These are phyloP conservation scores for Chimonanthus praecox DNA, from an alignment of 164 flowering plant genomes.

Conservation along the genomic window DNA sequence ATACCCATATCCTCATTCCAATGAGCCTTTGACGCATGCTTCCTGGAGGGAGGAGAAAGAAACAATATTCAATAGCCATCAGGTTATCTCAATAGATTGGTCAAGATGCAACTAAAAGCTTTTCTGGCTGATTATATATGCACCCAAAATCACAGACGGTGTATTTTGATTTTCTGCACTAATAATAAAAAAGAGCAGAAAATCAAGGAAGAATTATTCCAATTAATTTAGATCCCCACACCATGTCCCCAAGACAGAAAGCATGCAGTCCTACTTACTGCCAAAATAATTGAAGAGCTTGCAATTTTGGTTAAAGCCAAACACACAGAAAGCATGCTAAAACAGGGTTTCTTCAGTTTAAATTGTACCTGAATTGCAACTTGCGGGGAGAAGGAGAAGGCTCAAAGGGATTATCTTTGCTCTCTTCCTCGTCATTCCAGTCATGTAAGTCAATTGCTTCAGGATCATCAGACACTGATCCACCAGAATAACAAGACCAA, in stretches of 20 bases:
- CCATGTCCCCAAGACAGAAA: neutral
- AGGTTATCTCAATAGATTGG: neutral
- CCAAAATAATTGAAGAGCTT: neutral
- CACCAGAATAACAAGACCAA: neutral
- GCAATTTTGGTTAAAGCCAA: neutral
- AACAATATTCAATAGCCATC: neutral
- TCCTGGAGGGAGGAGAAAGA: conserved; percentile 27
- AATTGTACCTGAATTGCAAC: neutral
- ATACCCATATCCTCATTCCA: conserved; percentile 64
- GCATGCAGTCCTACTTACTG: neutral
- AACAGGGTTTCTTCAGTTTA: neutral
- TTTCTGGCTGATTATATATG: neutral
- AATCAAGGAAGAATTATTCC: too few relatives aligned
- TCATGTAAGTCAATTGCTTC: neutral
- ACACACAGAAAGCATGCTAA: neutral
- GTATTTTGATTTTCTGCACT: neutral
- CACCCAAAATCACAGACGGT: neutral
- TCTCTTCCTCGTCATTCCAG: neutral
- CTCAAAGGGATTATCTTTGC: neutral
- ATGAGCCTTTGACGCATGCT: conserved; percentile 44
- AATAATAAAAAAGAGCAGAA: neutral
- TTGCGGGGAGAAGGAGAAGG: neutral
- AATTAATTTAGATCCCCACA: too few relatives aligned
- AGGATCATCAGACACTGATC: neutral
- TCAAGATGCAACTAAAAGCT: neutral